Conservation (phyloP, 495 filamentous ascomycete species). For the Extremus antarcticus region DNA sequence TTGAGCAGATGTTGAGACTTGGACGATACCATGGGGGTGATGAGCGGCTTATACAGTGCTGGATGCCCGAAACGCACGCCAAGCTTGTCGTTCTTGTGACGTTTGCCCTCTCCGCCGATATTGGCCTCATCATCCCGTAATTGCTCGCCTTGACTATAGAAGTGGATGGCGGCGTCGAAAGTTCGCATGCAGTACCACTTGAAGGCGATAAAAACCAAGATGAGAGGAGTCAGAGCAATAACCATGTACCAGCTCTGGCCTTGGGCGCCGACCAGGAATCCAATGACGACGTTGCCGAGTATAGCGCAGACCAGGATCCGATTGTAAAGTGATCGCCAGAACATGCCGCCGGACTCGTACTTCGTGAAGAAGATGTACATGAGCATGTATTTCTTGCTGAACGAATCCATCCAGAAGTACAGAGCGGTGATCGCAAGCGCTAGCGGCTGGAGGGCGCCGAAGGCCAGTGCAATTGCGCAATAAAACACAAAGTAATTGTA, state of each 20-base stretch:
- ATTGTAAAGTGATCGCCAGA: slow-evolving; percentile 86
- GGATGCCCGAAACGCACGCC: slow-evolving; percentile 80
- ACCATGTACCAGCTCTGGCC: slow-evolving; percentile 44
- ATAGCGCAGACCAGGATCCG: slow-evolving; percentile 76
- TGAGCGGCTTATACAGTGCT: slow-evolving; percentile 74
- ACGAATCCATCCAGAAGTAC: slow-evolving; percentile 80
- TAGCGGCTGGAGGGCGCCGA: slow-evolving; percentile 76
- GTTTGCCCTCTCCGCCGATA: slow-evolving; percentile 37
- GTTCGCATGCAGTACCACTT: slow-evolving; percentile 68
- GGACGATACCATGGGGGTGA: slow-evolving; percentile 92
- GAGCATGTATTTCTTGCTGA: slow-evolving; percentile 89
- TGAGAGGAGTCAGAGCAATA: slow-evolving; percentile 60
- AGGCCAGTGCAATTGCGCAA: slow-evolving; percentile 77
- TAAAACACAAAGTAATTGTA: slow-evolving; percentile 97
- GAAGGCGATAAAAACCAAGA: slow-evolving; percentile 71
- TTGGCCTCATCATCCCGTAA: slow-evolving; percentile 46
- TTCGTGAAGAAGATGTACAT: slow-evolving; percentile 91
- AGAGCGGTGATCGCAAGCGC: slow-evolving; percentile 81
- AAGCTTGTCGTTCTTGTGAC: slow-evolving; percentile 53
- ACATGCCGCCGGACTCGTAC: slow-evolving; percentile 87
- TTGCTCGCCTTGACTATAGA: slow-evolving; percentile 53
- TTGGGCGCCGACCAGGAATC: slow-evolving; percentile 41
- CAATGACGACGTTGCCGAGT: slow-evolving; percentile 68
- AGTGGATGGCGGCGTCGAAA: slow-evolving; percentile 70
- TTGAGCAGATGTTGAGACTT: slow-evolving; percentile 74